Percentiles rank a stretch among this genome's conserved stretches.
phyloP scores from a whole-genome alignment of 371 early-diverging fungal species.

The Nosema bombycis region DNA sequence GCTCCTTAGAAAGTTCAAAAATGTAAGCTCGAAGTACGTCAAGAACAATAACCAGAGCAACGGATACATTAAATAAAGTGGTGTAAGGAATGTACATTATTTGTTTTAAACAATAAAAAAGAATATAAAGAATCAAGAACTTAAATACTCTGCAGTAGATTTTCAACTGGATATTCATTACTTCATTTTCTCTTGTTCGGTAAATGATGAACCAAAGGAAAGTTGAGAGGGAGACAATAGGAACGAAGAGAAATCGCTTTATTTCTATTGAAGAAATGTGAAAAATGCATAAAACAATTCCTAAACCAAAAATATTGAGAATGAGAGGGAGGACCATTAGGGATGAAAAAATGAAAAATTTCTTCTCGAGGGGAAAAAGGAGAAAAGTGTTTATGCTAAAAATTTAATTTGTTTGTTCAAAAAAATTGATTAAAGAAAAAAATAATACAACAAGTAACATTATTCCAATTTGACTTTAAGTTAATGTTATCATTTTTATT shows the following conservation, averaged over 20 bases:
- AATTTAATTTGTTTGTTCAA: too few relatives aligned
- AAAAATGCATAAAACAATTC: background rate
- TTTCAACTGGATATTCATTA: conserved; percentile 18
- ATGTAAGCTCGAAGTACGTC: conserved; percentile 39
- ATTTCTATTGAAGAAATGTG: background rate
- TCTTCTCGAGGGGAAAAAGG: background rate
- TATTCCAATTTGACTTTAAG: too few relatives aligned
- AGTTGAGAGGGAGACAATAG: conserved; percentile 4
- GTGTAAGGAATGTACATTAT: background rate
- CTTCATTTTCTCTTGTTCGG: background rate
- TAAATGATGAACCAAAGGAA: conserved; percentile 11
- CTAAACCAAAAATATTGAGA: background rate
- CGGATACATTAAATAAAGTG: background rate
- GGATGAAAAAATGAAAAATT: background rate
- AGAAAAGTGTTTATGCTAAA: too few relatives aligned
- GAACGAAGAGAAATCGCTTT: conserved; percentile 18
- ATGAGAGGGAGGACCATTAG: conserved; percentile 2
- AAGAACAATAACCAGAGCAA: conserved; percentile 6
- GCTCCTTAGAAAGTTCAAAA: conserved; percentile 38
- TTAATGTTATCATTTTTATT: too few relatives aligned
- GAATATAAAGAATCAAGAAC: background rate
- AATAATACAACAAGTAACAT: too few relatives aligned
- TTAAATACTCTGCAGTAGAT: conserved; percentile 33
- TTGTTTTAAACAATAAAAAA: background rate
- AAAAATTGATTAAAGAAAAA: too few relatives aligned